phyloP scores from a whole-genome alignment of 2,329 filamentous ascomycete species.

The Cyphellophora europaea region DNA sequence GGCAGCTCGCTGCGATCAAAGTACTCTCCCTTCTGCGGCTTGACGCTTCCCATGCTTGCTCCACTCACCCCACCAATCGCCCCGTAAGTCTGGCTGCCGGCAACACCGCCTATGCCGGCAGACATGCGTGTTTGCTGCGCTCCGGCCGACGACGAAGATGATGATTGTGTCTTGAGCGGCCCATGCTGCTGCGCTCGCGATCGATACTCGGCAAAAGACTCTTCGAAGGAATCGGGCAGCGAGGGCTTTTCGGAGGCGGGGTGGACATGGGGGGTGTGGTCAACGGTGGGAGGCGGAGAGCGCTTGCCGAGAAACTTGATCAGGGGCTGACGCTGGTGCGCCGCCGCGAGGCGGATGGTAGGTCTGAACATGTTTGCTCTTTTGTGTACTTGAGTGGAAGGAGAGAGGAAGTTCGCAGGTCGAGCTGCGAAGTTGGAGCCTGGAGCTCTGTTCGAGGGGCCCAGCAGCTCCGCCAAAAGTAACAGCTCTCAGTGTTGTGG shows the following conservation, averaged over 20 bases:
- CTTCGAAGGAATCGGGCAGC: slow-evolving; percentile 42
- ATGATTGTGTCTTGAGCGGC: slow-evolving; percentile 35
- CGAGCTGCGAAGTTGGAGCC: too few species aligned
- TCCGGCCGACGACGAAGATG: slow-evolving; percentile 12
- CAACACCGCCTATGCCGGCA: slow-evolving; percentile 4
- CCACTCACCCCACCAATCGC: slow-evolving; percentile 55
- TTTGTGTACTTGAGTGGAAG: too few species aligned
- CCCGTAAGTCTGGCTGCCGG: slow-evolving; percentile 23
- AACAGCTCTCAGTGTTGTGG: too few species aligned
- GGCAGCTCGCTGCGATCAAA: slow-evolving; percentile 90
- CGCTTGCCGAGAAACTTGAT: slow-evolving; percentile 43
- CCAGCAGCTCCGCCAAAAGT: too few species aligned
- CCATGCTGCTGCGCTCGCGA: slow-evolving; percentile 57
- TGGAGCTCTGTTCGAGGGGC: too few species aligned
- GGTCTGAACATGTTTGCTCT: not conserved
- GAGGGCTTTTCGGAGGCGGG: slow-evolving; percentile 54
- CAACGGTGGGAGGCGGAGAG: slow-evolving; percentile 32
- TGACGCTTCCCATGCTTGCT: slow-evolving; percentile 61
- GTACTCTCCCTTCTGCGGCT: slow-evolving; percentile 62
- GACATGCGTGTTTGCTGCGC: not conserved
- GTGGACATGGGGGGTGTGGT: slow-evolving; percentile 50
- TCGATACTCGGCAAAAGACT: slow-evolving; percentile 54
- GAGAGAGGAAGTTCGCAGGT: too few species aligned
- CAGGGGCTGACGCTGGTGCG: slow-evolving; percentile 33
- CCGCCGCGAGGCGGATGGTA: slow-evolving; percentile 23